Base-by-base conservation (phyloP, 768 basidiomycete species). In the Panellus pusillus region DNA sequence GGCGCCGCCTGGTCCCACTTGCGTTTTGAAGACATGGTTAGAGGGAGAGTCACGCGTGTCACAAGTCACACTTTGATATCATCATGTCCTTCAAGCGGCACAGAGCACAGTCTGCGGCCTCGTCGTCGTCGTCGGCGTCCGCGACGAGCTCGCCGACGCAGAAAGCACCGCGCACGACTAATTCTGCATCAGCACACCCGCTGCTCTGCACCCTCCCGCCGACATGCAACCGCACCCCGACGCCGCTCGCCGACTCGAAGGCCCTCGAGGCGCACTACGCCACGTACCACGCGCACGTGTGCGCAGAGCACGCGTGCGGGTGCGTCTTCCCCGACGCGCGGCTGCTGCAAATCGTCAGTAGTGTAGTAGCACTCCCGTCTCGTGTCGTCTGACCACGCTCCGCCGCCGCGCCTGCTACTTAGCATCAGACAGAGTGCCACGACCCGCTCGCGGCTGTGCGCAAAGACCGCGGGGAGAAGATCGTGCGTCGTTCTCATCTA, bases 341-440 rank as follows among this genome's bases (percentile, higher is more conserved):
- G 44, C 68, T 94, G 27, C 67, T 96, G 44, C 85, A 89, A 61
- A 64, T 96, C 73, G 93, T 94, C 68, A 74, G 92, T 74, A n/a
- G n/a, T n/a, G n/a, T n/a, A n/a, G n/a, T n/a, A n/a, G n/a, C n/a
- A 12, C n/a, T 31, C 31, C 15, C 24, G 6, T 18, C 40, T 3
- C n/a, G 3, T 32, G 27, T 35, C 28, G 37, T 40, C 57, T 18
- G 58, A 40, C 36, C 41, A 44, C 20, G 41, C 11, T 41, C 20
- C 31, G 47, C n/a, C n/a, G n/a, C n/a, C n/a, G n/a, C n/a, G n/a
- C n/a, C n/a, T n/a, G n/a, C n/a, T n/a, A n/a, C 29, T 45, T 62
- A 89, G 87, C 89, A 91, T 69, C 84, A 87, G 65, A 88, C 86
- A 19, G 93, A 96, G 71, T 89, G 86, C 59, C 93, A 96, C 58